These are phyloP conservation scores for Phytophthora sp. DNA, from an alignment of 352 stramenopile genomes.

Conservation along the genomic window DNA sequence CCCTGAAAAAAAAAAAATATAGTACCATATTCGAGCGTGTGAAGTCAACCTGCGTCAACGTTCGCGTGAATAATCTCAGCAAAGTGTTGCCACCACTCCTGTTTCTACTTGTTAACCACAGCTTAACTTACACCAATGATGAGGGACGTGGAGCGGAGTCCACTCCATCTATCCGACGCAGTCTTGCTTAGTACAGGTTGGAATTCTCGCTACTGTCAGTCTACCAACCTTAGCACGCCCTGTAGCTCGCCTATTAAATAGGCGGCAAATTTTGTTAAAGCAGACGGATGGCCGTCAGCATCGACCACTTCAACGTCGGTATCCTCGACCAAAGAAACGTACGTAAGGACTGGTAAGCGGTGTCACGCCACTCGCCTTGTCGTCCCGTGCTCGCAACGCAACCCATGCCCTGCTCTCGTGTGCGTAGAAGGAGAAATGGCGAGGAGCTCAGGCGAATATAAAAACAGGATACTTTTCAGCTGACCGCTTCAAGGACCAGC, in stretches of 20 bases:
- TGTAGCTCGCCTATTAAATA: slow-evolving; percentile 61
- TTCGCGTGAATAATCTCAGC: slow-evolving; percentile 7
- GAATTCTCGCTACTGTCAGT: no score
- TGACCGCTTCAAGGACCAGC: slow-evolving; percentile 11
- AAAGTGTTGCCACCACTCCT: slow-evolving; percentile 4
- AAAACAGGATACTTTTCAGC: slow-evolving; percentile 17
- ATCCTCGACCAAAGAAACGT: neutral
- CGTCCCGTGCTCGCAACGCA: slow-evolving; percentile 31
- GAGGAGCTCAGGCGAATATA: no score
- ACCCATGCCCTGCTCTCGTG: slow-evolving; percentile 33
- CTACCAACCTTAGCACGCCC: slow-evolving; percentile 54
- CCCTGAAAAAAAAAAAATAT: neutral
- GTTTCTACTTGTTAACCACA: neutral
- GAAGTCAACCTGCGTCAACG: slow-evolving; percentile 64
- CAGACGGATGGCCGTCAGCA: slow-evolving; percentile 15
- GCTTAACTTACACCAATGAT: slow-evolving; percentile 65
- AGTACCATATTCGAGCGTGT: slow-evolving; percentile 78
- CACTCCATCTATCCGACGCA: slow-evolving; percentile 40
- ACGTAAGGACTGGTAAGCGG: slow-evolving; percentile 10
- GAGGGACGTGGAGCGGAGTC: slow-evolving; percentile 70
- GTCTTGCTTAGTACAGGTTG: neutral
- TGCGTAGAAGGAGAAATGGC: slow-evolving; percentile 15
- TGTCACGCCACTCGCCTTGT: slow-evolving; percentile 2
- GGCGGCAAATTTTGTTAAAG: no score
- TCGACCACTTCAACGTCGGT: neutral